Evolutionary conservation across 257 asterid genomes (phyloP), one percentile per base, ranked within the genome.

Genomic region (Solanum corneliomulleri): DNA sequence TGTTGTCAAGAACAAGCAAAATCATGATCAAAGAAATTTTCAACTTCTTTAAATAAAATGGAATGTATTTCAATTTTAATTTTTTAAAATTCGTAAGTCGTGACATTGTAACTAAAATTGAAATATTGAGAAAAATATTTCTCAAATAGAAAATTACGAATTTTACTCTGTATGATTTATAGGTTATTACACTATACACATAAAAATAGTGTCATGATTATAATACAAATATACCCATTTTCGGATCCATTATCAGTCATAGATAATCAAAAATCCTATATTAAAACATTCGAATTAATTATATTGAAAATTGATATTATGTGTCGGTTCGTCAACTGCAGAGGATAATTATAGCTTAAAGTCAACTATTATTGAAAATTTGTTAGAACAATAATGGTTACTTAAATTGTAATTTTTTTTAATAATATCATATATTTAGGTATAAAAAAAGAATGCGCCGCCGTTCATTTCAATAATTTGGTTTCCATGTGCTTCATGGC

Each of bases 401-500:
- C 62, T 80, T 47, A 27, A 47, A 16, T 44, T 44, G 37, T 78
- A 78, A 25, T 16, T 44, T 78, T 75, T 45, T 33, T 33, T 33
- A 35, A 62, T 4, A 44, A 14, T 66, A 29, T 84, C 62, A 47
- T 39, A 62, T 52, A 52, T 16, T 52, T 52, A 52, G 62, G 64
- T 64, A 60, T 66, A 21, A 80, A 69, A 41, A 41, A n/a, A 35
- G 11, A 33, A 84, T 84, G 80, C 87, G 80, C 87, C 87, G 87
- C 78, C 75, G 80, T 25, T 37, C 76, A 64, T 58, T 60, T 84
- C 62, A 1, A 84, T 27, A 58, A 62, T 37, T 82, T 44, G 66
- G 86, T 42, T 49, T 70, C 72, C 89, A 87, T 87, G 89, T 87
- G 86, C 87, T 52, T 71, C 75, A n/a, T 35, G 84, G 76, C 62